Evolutionary conservation across 2,329 filamentous ascomycete genomes (phyloP).

Genomic region (Colletotrichum melonis): DNA sequence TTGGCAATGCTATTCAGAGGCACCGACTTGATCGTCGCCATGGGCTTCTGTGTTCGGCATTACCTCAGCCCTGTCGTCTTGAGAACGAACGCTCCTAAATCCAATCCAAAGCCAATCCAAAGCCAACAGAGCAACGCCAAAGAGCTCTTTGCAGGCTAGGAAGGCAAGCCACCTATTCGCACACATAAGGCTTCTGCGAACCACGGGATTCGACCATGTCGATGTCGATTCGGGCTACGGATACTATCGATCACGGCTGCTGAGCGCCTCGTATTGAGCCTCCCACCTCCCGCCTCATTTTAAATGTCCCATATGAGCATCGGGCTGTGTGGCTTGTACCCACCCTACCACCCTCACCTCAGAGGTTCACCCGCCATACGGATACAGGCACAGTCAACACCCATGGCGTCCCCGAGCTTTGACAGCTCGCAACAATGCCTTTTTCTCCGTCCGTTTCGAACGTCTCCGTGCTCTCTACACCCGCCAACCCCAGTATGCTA

Average conservation of each 20-base stretch:
- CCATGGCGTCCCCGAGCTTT: not conserved
- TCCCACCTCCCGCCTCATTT: constrained; percentile 23
- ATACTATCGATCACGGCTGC: not conserved
- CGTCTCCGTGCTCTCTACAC: not conserved
- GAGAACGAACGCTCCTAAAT: constrained; percentile 3
- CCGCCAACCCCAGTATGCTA: constrained; percentile 6
- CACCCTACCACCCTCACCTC: not conserved
- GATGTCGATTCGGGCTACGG: not conserved
- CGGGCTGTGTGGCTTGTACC: constrained; percentile 21
- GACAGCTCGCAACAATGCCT: constrained; percentile 28
- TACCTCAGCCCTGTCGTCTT: constrained; percentile 9
- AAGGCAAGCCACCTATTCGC: not conserved
- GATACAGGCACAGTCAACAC: not conserved
- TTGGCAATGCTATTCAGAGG: not conserved
- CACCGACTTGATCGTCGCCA: constrained; percentile 18
- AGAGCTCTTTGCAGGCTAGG: not conserved
- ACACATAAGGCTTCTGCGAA: too few relatives aligned
- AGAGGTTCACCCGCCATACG: not conserved
- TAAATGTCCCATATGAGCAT: constrained; percentile 11
- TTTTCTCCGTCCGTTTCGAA: constrained; percentile 22
- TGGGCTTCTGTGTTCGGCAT: constrained; percentile 3
- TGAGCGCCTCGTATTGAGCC: constrained; percentile 31
- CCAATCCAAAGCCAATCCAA: not conserved
- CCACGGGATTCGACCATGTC: not conserved
- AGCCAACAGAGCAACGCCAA: not conserved